Conservation (phyloP, 139 green algal genomes). For the Chlorella sp. region DNA sequence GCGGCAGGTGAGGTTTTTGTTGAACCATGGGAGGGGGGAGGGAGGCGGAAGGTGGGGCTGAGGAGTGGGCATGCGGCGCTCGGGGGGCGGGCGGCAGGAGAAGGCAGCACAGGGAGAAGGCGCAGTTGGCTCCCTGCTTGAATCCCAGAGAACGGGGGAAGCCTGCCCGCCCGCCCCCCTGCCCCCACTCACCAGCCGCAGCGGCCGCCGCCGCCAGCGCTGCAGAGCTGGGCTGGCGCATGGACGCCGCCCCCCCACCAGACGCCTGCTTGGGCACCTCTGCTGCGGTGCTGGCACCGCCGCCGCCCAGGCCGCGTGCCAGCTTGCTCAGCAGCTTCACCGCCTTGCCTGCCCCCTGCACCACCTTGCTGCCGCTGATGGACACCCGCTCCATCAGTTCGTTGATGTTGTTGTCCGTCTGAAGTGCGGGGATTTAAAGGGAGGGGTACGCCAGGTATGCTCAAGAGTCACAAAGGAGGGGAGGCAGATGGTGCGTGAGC, state of each 20-base stretch:
- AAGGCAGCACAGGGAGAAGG: neutral
- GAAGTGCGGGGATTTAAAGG: neutral
- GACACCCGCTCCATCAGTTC: conserved; percentile 53
- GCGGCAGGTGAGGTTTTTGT: neutral
- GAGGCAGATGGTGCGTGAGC: neutral
- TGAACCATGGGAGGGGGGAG: too few relatives aligned
- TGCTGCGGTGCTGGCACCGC: neutral
- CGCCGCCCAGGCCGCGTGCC: neutral
- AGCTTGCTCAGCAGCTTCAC: conserved; percentile 59
- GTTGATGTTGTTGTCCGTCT: conserved; percentile 53
- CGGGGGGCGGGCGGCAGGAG: neutral
- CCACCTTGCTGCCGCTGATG: conserved; percentile 39
- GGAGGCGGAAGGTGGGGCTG: neutral
- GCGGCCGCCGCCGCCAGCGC: neutral
- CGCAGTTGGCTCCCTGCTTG: neutral
- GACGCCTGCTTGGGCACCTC: neutral
- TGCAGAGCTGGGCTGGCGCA: neutral
- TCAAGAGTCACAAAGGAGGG: too few relatives aligned
- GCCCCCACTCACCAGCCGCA: neutral
- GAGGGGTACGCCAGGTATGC: too few relatives aligned
- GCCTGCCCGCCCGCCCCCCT: too few relatives aligned
- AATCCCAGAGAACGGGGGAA: too few relatives aligned
- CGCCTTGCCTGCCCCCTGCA: conserved; percentile 54
- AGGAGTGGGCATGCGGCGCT: neutral
- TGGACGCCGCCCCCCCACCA: neutral